Percentiles rank a stretch among this genome's conserved stretches.
These are phyloP conservation scores for Metarhizium guizhouense DNA, from an alignment of 2,329 filamentous ascomycete species.

Conservation along the genomic window DNA sequence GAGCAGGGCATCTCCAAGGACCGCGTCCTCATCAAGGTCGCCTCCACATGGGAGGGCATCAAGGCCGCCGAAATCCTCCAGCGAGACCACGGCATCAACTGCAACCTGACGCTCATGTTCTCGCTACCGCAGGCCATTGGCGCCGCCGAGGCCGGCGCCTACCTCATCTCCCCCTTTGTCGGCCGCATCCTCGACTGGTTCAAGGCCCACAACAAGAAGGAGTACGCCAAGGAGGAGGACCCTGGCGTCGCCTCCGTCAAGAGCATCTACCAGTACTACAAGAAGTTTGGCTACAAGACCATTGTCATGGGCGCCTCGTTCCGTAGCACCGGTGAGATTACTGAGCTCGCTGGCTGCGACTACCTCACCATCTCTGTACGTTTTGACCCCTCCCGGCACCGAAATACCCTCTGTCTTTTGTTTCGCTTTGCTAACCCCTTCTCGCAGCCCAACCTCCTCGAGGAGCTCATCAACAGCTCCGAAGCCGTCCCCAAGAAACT, in stretches of 20 bases:
- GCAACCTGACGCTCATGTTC: conserved; percentile 99
- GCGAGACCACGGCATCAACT: conserved; percentile 92
- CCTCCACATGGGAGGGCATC: conserved; percentile 99
- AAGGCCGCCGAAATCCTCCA: conserved; percentile 96
- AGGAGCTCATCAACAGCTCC: conserved; percentile 82
- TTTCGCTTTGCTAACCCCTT: conserved; percentile 7
- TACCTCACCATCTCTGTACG: conserved; percentile 95
- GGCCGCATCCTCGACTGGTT: conserved; percentile 99
- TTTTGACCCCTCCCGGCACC: conserved; percentile 12
- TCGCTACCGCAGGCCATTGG: conserved; percentile 89
- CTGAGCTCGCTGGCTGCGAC: conserved; percentile 94
- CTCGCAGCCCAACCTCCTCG: conserved; percentile 74
- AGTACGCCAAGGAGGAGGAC: conserved; percentile 83
- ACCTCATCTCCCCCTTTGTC: conserved; percentile 98
- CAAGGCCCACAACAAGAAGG: conserved; percentile 93
- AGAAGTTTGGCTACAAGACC: conserved; percentile 98
- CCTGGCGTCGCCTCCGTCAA: conserved; percentile 92
- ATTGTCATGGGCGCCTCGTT: conserved; percentile 99
- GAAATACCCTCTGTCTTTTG: background rate
- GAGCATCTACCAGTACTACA: conserved; percentile 99
- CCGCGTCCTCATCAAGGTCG: conserved; percentile 95
- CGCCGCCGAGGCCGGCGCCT: conserved; percentile 88
- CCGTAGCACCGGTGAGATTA: conserved; percentile 94
- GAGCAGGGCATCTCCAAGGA: conserved; percentile 85
- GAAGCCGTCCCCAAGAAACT: conserved; percentile 89